These are phyloP conservation scores for Pelargonium nanum DNA, from an alignment of 345 rosid species.

Conservation along the genomic window DNA sequence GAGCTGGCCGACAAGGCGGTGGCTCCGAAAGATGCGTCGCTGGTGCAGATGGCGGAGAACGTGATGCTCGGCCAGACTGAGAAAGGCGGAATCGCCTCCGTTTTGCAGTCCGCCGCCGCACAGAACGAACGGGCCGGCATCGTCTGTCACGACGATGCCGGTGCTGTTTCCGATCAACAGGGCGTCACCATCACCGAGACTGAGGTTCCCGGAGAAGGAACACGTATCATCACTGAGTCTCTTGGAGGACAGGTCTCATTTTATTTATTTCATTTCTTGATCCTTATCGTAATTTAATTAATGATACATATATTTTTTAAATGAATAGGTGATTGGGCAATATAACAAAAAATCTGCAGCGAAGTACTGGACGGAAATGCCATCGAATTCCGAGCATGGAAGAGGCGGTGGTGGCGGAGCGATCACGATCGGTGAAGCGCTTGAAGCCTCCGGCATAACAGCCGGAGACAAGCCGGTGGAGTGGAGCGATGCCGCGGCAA, in stretches of 20 bases:
- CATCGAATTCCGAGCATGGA: background rate
- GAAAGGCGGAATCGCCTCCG: constrained; percentile 16
- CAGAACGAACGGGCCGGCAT: constrained; percentile 21
- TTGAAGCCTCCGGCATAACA: constrained; percentile 58
- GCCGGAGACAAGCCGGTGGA: constrained; percentile 68
- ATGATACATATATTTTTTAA: background rate
- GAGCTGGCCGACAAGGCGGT: constrained; percentile 21
- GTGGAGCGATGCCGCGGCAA: constrained; percentile 70
- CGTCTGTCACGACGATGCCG: constrained; percentile 9
- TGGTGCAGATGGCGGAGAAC: constrained; percentile 29
- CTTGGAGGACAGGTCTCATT: constrained; percentile 28
- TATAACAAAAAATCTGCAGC: constrained; percentile 5
- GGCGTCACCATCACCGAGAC: constrained; percentile 15
- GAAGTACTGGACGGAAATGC: background rate
- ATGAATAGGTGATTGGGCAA: constrained; percentile 16
- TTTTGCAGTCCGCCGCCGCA: constrained; percentile 27
- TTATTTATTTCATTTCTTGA: background rate
- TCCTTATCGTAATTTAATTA: background rate
- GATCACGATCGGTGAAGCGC: constrained; percentile 53
- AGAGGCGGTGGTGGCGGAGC: constrained; percentile 13
- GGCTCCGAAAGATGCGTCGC: constrained; percentile 25
- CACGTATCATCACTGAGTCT: constrained; percentile 14
- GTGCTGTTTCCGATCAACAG: constrained; percentile 8
- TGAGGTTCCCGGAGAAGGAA: constrained; percentile 13
- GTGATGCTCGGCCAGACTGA: constrained; percentile 17